These are phyloP conservation scores for Mortierella sp. DNA, from an alignment of 371 early-diverging fungal species.

Conservation along the genomic window DNA sequence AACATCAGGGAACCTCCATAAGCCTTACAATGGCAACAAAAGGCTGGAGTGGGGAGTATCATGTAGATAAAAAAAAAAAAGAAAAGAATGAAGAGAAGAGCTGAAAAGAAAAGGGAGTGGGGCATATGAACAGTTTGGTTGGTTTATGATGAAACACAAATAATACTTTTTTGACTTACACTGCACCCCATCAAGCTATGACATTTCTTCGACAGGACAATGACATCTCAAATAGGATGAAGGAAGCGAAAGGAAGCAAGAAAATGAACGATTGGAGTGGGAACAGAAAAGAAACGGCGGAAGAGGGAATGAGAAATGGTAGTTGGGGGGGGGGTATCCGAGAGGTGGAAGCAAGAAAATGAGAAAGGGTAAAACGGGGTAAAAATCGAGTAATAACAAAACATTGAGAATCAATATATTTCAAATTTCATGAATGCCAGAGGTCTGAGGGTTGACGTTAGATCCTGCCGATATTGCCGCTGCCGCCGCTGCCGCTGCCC, in stretches of 20 bases:
- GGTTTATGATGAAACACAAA: no score
- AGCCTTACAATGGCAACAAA: neutral
- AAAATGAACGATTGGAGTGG: neutral
- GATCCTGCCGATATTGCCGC: no score
- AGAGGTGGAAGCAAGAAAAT: neutral
- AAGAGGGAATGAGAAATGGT: no score
- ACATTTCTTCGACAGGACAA: no score
- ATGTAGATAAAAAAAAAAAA: no score
- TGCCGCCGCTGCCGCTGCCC: constrained; percentile 12
- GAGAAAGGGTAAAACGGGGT: neutral
- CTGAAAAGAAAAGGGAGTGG: no score
- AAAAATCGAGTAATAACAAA: neutral
- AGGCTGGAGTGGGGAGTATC: constrained; percentile 8
- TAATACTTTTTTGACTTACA: no score
- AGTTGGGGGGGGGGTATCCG: no score
- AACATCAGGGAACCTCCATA: constrained; percentile 14
- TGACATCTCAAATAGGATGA: neutral
- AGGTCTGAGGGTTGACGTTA: constrained; percentile 1
- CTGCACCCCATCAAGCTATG: no score
- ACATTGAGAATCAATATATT: neutral
- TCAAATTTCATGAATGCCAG: constrained; percentile 41
- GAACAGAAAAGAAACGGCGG: neutral
- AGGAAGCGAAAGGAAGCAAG: neutral
- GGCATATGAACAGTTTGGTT: no score
- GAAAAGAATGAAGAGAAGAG: no score